These are phyloP conservation scores for Metarhizium robertsii DNA, from an alignment of 2,329 filamentous ascomycete genomes.

Conservation along the genomic window DNA sequence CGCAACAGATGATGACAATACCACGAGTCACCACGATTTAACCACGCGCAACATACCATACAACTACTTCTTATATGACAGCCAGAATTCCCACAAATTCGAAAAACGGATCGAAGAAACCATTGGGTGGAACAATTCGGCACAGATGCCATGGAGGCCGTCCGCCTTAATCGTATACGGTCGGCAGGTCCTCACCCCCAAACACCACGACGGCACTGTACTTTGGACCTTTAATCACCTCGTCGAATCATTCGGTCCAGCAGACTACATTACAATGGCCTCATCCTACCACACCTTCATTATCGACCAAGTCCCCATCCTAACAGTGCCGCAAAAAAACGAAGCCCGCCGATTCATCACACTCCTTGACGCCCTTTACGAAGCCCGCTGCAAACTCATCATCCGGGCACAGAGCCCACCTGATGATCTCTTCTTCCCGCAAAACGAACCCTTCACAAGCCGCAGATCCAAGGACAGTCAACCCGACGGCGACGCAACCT, in stretches of 20 bases:
- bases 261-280: constrained; percentile 75
- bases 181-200: constrained; percentile 49
- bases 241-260: constrained; percentile 61
- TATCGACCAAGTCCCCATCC: constrained; percentile 57
- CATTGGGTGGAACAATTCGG: constrained; percentile 13
- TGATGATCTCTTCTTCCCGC: constrained; percentile 71
- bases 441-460: constrained; percentile 23
- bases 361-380: constrained; percentile 70
- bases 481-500: constrained; percentile 26
- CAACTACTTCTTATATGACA: constrained; percentile 20
- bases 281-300: constrained; percentile 73
- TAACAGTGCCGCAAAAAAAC: constrained; percentile 64
- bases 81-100: constrained; percentile 16
- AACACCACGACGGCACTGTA: constrained; percentile 46
- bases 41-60: constrained; percentile 15
- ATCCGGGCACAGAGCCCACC: constrained; percentile 58
- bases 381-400: constrained; percentile 69
- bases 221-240: constrained; percentile 61
- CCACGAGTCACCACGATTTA: constrained; percentile 4
- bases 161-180: constrained; percentile 49
- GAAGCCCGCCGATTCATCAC: constrained; percentile 75
- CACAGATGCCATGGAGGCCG: constrained; percentile 29
- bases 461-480: neutral
- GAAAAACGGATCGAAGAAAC: constrained; percentile 12
- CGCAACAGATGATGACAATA: neutral